These are phyloP conservation scores for Microbotryum violaceum DNA, from an alignment of 1,284 basidiomycete genomes.

Conservation along the genomic window DNA sequence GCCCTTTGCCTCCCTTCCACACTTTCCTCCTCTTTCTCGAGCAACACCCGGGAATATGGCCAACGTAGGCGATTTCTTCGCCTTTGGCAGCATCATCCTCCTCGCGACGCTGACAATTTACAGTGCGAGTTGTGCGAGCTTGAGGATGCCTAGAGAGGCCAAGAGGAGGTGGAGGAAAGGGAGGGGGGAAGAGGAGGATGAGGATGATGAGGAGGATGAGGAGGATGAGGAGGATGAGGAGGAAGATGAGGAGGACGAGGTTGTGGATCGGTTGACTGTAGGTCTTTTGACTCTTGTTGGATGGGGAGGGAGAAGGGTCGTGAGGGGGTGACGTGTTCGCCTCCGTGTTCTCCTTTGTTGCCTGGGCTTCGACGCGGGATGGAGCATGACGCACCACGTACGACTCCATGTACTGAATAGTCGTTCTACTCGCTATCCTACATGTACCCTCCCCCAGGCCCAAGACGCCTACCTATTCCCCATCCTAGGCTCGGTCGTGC, in stretches of 20 bases:
- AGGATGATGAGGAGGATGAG: slow-evolving; percentile 7
- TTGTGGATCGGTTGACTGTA: slow-evolving; percentile 11
- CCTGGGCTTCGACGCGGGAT: slow-evolving; percentile 1
- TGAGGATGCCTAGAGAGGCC: slow-evolving; percentile 25
- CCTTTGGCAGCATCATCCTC: neutral
- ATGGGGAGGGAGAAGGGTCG: slow-evolving; percentile 9
- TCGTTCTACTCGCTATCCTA: slow-evolving; percentile 8
- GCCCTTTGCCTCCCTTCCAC: no score
- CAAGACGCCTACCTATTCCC: slow-evolving; percentile 53
- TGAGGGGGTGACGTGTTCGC: neutral
- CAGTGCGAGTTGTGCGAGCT: neutral
- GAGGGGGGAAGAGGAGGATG: slow-evolving; percentile 1
- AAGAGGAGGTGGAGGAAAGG: slow-evolving; percentile 15
- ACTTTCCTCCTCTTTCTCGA: neutral
- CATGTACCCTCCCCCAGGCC: neutral
- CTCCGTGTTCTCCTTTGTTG: no score
- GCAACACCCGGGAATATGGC: neutral
- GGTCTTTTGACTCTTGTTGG: neutral
- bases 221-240: slow-evolving; percentile 28
- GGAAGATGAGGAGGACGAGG: slow-evolving; percentile 22
- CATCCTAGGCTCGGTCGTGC: slow-evolving; percentile 51
- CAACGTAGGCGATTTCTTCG: neutral
- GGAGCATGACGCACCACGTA: slow-evolving; percentile 12
- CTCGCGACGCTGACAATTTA: neutral
- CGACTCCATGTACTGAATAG: slow-evolving; percentile 1